Conservation (phyloP, 768 basidiomycete species). For the Ramaria rubella region DNA sequence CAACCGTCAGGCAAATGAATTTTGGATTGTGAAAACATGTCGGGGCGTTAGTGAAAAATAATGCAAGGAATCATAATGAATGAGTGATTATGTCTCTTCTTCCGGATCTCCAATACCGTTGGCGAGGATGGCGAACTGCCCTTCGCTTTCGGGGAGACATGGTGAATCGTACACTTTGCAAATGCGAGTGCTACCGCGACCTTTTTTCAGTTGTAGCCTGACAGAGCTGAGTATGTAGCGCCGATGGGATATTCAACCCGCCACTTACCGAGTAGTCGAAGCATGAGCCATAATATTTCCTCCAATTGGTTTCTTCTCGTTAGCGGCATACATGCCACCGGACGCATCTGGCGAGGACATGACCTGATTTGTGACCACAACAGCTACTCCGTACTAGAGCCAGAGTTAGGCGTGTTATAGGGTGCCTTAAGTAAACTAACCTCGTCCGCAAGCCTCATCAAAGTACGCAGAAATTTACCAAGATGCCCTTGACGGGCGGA, state of each 20-base stretch:
- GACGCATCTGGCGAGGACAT: slow-evolving; percentile 98
- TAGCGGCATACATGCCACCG: slow-evolving; percentile 78
- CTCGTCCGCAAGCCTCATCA: slow-evolving; percentile 94
- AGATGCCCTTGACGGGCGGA: slow-evolving; percentile 93
- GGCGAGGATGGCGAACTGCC: slow-evolving; percentile 85
- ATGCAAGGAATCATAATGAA: not conserved
- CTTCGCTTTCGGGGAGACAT: slow-evolving; percentile 94
- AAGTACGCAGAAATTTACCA: slow-evolving; percentile 88
- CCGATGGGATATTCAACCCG: not conserved
- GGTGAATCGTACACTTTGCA: slow-evolving; percentile 99
- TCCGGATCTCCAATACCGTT: slow-evolving; percentile 94
- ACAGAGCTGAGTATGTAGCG: not conserved
- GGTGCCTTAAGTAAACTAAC: slow-evolving; percentile 36
- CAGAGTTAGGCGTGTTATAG: not conserved
- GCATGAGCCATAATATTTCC: slow-evolving; percentile 99
- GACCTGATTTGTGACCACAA: slow-evolving; percentile 96
- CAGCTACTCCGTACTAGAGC: slow-evolving; percentile 89
- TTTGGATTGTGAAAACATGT: no score
- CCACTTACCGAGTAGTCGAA: slow-evolving; percentile 86
- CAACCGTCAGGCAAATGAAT: not conserved
- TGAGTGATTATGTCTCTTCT: slow-evolving; percentile 53
- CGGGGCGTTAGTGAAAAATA: no score
- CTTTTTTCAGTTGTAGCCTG: slow-evolving; percentile 88
- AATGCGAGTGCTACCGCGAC: slow-evolving; percentile 82
- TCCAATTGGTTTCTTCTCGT: slow-evolving; percentile 98